Base-by-base conservation (phyloP, 495 filamentous ascomycete genomes). In the Trichoderma virens region DNA sequence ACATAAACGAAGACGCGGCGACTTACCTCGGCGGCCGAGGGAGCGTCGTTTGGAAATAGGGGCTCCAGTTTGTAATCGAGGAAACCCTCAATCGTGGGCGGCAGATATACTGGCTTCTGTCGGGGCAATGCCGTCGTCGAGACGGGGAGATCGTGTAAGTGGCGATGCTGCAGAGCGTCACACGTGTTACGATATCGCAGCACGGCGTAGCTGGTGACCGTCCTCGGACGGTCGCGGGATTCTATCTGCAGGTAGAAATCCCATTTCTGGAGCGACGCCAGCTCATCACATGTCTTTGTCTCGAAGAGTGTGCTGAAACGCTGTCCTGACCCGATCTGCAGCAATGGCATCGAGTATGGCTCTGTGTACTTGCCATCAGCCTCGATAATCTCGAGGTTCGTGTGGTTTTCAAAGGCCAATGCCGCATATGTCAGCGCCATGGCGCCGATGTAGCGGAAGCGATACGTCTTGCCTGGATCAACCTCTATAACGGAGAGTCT, bases 281-380 rank as follows among this genome's bases (percentile, higher is more conserved):
- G 76, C 47, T 80, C 75, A 0, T 75, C 71, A 28, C 64, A 61
- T 5, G 72, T 73, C 64, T 80, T 80, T 5, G 83, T 73, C 13
- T 68, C 73, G 11, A 87, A 71, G 27, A 87, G 71, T 14, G 82
- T 70, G 65, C 80, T 79, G 67, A 80, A 87, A 20, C 85, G 78
- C 67, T 87, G 84, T 27, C 85, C 85, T 6, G 73, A 66, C 8
- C 68, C 80, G 20, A 88, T 69, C 66, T 85, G 83, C n/a, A 86
- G 69, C 67, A 76, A 79, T 56, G 75, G 73, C 0, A 78, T 80
- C 11, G 68, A 66, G 14, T 75, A 68, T 0, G 80, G 80, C 59
- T 78, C 71, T 23, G 84, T 86, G 72, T 86, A 86, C 43, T 73
- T 71, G 23, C 83, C 84, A 67, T 88, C 85, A 2, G 78, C 82